Evolutionary conservation across 1,284 basidiomycete species (phyloP).

Genomic region (Trametes polyzona): DNA sequence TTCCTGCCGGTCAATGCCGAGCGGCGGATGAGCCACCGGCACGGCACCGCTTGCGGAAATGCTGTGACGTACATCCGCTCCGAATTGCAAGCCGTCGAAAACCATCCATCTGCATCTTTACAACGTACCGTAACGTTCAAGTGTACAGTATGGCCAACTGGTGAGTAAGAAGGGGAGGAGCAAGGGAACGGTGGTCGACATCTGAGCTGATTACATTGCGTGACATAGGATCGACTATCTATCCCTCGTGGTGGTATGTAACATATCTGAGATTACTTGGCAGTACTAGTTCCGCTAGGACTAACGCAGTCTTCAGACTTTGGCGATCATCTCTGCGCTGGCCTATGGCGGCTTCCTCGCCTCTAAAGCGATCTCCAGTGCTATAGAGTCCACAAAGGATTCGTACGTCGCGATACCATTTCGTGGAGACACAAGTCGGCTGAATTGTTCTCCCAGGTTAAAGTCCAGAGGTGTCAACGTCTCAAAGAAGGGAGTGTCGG

Average conservation of each 20-base stretch:
- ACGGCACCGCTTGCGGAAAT: too few species aligned
- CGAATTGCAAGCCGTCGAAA: too few species aligned
- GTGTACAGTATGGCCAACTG: too few species aligned
- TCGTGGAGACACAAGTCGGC: too few species aligned
- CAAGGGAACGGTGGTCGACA: too few species aligned
- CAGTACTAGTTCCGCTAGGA: background rate
- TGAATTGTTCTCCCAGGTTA: constrained; percentile 41
- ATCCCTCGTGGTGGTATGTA: constrained; percentile 15
- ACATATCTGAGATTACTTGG: background rate
- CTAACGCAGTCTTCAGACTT: constrained; percentile 15
- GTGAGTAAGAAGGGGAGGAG: too few species aligned
- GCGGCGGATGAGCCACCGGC: too few species aligned
- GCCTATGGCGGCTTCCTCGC: constrained; percentile 17
- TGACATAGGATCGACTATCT: constrained; percentile 16
- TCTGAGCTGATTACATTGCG: background rate
- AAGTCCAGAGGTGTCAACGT: constrained; percentile 59
- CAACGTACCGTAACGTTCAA: too few species aligned
- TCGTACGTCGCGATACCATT: constrained; percentile 19
- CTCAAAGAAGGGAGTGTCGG: constrained; percentile 58
- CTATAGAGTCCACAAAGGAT: constrained; percentile 26
- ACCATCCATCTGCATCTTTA: too few species aligned
- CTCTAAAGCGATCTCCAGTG: constrained; percentile 12
- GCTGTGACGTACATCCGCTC: too few species aligned
- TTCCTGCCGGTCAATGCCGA: too few species aligned
- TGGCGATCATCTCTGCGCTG: constrained; percentile 18